Conservation (phyloP, 768 basidiomycete genomes). For the Mrakia frigida region DNA sequence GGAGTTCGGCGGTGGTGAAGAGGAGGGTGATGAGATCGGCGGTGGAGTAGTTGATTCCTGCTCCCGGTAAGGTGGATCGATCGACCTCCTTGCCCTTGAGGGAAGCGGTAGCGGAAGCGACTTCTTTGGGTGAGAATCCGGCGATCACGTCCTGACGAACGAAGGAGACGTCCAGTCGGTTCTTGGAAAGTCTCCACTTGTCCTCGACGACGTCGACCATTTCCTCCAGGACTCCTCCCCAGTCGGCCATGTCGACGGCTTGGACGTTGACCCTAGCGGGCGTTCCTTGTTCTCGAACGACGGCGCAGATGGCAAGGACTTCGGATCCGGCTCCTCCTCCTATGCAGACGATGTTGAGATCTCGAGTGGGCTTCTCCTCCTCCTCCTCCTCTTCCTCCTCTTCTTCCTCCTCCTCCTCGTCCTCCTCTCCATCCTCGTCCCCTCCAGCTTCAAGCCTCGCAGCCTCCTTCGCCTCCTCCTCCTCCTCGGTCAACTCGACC, state of each 20-base stretch:
- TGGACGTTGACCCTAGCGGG: conserved; percentile 27
- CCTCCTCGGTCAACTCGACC: conserved; percentile 11
- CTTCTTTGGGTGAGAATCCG: neutral
- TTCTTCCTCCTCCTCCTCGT: conserved; percentile 4
- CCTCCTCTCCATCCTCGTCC: neutral
- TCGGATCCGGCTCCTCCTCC: conserved; percentile 30
- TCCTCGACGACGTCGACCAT: conserved; percentile 16
- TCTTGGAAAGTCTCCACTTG: conserved; percentile 24
- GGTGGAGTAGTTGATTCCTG: neutral
- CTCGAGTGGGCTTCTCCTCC: conserved; percentile 19
- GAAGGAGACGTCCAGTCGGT: conserved; percentile 28
- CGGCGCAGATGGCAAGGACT: conserved; percentile 22
- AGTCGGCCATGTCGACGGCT: conserved; percentile 32
- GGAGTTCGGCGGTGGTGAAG: conserved; percentile 33
- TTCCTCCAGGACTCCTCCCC: conserved; percentile 23
- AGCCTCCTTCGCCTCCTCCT: neutral
- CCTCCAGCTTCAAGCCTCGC: conserved; percentile 6
- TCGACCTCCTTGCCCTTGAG: neutral
- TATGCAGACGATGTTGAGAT: conserved; percentile 29
- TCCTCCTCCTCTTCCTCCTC: conserved; percentile 16
- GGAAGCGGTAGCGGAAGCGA: neutral
- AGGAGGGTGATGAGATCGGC: conserved; percentile 33
- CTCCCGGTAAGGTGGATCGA: neutral
- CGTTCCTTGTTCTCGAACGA: conserved; percentile 25
- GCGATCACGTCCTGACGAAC: conserved; percentile 27